A percentile compares a stretch with the other conserved stretches of the same genome.
Evolutionary conservation across 202 grass and related monocot species (phyloP).

Genomic region (Brachypodium distachyon): DNA sequence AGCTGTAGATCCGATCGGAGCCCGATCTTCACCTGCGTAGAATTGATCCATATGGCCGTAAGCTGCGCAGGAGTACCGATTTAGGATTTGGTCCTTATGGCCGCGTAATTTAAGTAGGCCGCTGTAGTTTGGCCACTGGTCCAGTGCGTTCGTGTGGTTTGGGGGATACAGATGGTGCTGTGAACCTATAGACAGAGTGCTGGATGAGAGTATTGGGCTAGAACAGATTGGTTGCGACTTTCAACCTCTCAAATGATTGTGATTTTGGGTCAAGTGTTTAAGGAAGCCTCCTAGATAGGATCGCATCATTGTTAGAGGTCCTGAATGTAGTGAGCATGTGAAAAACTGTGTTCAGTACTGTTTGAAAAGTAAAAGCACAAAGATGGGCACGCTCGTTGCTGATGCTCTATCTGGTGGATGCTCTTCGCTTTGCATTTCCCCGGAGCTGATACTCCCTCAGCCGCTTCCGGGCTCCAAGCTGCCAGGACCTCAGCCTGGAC

Average conservation of each 20-base stretch:
- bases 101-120: neutral
- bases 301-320: neutral
- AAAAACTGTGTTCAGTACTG: neutral
- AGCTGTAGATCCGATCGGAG: constrained; percentile 8
- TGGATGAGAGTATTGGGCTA: neutral
- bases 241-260: neutral
- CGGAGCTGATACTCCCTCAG: no score
- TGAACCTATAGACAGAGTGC: neutral
- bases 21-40: neutral
- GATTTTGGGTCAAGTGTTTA: neutral
- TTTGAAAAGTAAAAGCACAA: neutral
- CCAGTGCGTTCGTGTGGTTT: neutral
- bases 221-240: neutral
- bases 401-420: no score
- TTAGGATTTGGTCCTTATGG: neutral
- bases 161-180: neutral
- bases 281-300: neutral
- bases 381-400: no score
- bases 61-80: no score
- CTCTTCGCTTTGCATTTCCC: no score
- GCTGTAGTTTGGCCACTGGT: neutral
- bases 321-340: neutral
- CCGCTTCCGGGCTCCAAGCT: no score
- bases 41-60: neutral
- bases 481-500: no score